phyloP scores from a whole-genome alignment of 139 green algal genomes.

The Chlamydomonas urium region DNA sequence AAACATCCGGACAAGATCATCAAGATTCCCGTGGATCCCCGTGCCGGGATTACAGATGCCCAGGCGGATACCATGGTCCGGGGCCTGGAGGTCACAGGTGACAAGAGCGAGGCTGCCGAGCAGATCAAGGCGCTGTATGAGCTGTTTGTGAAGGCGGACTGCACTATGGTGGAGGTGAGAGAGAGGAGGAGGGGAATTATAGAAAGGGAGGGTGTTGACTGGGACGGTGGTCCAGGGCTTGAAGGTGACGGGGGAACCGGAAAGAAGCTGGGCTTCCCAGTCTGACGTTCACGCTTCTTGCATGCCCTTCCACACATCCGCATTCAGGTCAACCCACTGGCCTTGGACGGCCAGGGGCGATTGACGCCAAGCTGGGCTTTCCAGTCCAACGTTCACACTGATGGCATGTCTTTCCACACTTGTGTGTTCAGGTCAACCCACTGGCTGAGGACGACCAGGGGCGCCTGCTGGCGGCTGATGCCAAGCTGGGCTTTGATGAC shows the following conservation, averaged over 20 bases:
- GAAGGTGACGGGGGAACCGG: no score
- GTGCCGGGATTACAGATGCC: conserved; percentile 77
- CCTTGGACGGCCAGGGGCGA: no score
- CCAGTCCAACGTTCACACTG: not conserved
- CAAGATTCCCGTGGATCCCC: conserved; percentile 89
- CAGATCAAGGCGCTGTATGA: conserved; percentile 94
- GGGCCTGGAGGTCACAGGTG: conserved; percentile 59
- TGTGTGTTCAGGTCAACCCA: conserved; percentile 93
- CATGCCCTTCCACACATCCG: no score
- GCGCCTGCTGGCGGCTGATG: conserved; percentile 88
- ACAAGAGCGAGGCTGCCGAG: conserved; percentile 72
- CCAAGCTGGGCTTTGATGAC: conserved; percentile 99
- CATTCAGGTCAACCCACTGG: no score
- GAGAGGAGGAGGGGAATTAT: no score
- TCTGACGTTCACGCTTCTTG: no score
- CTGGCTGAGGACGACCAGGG: conserved; percentile 82
- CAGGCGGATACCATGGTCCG: conserved; percentile 65
- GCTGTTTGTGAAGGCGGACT: conserved; percentile 87
- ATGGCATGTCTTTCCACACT: not conserved
- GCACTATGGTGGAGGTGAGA: conserved; percentile 95
- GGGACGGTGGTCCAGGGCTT: no score
- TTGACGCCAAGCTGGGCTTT: no score
- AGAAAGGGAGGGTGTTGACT: no score
- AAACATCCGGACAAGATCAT: conserved; percentile 98
- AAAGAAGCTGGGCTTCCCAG: no score